Base-by-base conservation (phyloP, 2,329 filamentous ascomycete genomes). In the Diaporthe aspalathi region DNA sequence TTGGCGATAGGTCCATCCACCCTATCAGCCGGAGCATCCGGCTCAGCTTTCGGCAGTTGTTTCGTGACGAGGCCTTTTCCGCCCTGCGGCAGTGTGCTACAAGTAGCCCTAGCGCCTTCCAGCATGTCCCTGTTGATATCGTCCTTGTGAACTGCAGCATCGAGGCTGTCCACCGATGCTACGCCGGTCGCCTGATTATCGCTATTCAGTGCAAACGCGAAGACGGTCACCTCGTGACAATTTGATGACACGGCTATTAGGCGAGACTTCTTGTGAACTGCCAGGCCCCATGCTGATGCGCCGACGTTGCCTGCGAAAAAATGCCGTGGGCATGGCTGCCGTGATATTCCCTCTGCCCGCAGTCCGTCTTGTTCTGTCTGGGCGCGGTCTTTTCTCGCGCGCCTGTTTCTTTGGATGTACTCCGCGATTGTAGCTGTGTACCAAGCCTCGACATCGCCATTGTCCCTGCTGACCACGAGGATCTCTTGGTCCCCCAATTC, bases 211-310 rank as follows among this genome's bases (percentile, higher is more conserved):
- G 84, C 84, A 74, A 85, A 83, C 0, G 85, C 86, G 75, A 89
- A 90, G 0, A 90, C 84, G 0, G 83, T 86, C 8, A 88, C 80
- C 73, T 88, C 86, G 66, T 78, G 78, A 5, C 86, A 88, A 78
- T 99, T 99, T 0, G 93, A 91, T 76, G 93, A 93, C 49, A 97
- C 91, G 0, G 95, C 96, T 73, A 99, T 92, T 73, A 98, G 84
- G 0, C 95, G 90, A n/a, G 93, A 94, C 73, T 91, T 84, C 73
- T 89, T 87, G 79, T 98, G 95, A 14, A 97, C 87, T 9, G 94
- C 92, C 60, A 97, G 81, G 0, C 95, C 96, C 96, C 96, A 99
- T 2, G 95, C 95, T 72, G 93, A 95, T 29, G 82, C 83, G 1
- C 89, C 89, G 2, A 97, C 94, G 78, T 93, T 94, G 47, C 92